Evolutionary conservation across 1,284 basidiomycete genomes (phyloP), one percentile per base, ranked within the genome.

Genomic region (Trichosporon ovoides): DNA sequence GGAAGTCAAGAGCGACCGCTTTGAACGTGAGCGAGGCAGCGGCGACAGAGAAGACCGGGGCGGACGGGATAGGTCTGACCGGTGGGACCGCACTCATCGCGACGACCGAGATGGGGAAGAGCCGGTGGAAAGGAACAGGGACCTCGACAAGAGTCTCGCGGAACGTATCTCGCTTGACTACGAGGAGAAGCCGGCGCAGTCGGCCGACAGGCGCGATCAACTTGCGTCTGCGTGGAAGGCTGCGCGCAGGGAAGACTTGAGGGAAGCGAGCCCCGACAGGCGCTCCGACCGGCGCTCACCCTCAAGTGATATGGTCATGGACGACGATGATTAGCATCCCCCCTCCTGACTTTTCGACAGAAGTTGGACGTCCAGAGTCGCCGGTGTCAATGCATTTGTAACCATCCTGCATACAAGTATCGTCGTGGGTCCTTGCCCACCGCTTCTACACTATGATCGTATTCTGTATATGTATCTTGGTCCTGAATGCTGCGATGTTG

Each of bases 231-330:
- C 38, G 5, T 38, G 37, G 52, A 53, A 31, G 14, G 52, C 24
- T 10, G 53, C 40, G 28, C 38, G 53, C 11, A 33, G 14, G 24
- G 6, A n/a, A n/a, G n/a, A n/a, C 14, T 33, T 35, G 52, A 16
- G 36, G 20, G 28, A 49, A 31, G 20, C 55, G 36, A 14, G 37
- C 35, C 19, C 35, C 48, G 24, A 40, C 43, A 3, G 19, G 7
- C 14, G 22, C 38, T 22, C 24, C 43, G 13, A 31, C 20, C 12
- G 43, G 49, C 18, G 34, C 38, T 6, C 52, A 19, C 43, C 43
- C 13, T 48, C 43, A 3, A 62, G 61, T 49, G 61, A 62, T 40
- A 62, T 62, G 61, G 57, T 55, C 28, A 57, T 61, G 56, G 60
- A 61, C 53, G 56, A 58, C 18, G 43, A 48, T 1, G 43, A 48